phyloP scores from a whole-genome alignment of 2,329 filamentous ascomycete species.

The Claviceps sp. region DNA sequence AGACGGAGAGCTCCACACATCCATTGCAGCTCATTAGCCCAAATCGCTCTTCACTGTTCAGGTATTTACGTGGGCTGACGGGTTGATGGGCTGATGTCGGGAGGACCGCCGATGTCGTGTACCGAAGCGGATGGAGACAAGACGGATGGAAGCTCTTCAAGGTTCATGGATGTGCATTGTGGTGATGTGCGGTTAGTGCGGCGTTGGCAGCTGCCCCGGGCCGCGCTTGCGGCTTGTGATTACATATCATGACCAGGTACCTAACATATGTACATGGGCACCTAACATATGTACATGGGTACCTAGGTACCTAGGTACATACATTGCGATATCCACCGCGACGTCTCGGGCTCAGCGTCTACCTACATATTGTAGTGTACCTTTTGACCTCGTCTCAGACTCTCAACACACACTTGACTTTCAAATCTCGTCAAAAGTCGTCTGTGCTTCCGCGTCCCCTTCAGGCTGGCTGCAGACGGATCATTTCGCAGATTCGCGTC shows the following conservation, averaged over 20 bases:
- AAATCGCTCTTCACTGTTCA: not conserved
- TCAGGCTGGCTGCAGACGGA: not conserved
- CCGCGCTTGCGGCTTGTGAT: constrained; percentile 1
- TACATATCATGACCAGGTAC: not conserved
- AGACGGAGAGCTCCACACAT: not conserved
- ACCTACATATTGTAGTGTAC: too few relatives aligned
- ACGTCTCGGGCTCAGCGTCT: not conserved
- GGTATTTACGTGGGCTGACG: not conserved
- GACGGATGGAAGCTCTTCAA: not conserved
- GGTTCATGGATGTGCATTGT: not conserved
- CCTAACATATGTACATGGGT: too few relatives aligned
- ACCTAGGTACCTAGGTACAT: not conserved
- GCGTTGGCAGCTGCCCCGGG: too few relatives aligned
- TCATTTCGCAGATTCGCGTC: not conserved
- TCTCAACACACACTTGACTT: not conserved
- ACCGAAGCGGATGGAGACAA: not conserved
- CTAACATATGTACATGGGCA: too few relatives aligned
- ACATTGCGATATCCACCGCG: not conserved
- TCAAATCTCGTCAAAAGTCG: not conserved
- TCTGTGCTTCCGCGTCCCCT: not conserved
- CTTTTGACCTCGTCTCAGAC: not conserved
- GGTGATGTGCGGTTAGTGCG: too few relatives aligned
- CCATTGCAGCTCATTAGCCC: not conserved
- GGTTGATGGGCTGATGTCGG: not conserved
- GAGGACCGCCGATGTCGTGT: not conserved